Conservation (phyloP, 768 basidiomycete genomes). For the Rhodotorula paludigena region DNA sequence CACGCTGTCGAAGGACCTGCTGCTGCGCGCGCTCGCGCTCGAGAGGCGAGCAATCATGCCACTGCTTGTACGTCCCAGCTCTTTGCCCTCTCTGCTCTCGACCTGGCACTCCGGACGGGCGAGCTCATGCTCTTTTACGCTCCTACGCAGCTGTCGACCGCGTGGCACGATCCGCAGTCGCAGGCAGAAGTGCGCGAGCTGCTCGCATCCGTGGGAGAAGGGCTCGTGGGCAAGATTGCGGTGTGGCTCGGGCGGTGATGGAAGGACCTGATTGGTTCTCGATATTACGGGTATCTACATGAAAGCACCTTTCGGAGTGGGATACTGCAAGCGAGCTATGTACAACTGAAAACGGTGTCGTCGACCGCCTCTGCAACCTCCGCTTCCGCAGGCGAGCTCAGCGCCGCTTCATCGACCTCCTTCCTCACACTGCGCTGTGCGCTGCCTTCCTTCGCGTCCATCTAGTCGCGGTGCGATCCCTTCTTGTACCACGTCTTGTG, state of each 20-base stretch:
- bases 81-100: too few species aligned
- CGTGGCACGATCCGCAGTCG: constrained; percentile 19
- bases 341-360: too few species aligned
- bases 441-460: background rate
- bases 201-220: constrained; percentile 37
- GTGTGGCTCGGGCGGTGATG: constrained; percentile 17
- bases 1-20: constrained; percentile 30
- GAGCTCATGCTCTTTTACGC: too few species aligned
- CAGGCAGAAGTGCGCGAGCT: constrained; percentile 31
- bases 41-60: constrained; percentile 33
- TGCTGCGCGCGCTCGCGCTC: constrained; percentile 26
- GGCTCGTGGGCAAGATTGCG: constrained; percentile 5
- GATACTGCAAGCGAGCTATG: too few species aligned
- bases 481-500: constrained; percentile 46
- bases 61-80: constrained; percentile 18
- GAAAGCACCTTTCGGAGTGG: too few species aligned
- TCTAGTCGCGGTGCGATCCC: constrained; percentile 16
- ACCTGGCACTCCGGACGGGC: background rate
- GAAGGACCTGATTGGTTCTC: too few species aligned
- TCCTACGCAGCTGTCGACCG: constrained; percentile 22
- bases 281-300: too few species aligned
- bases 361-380: too few species aligned
- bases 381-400: too few species aligned
- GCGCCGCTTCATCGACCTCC: too few species aligned
- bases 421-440: too few species aligned